phyloP scores from a whole-genome alignment of 768 basidiomycete species.

The Tricholoma matsutake region DNA sequence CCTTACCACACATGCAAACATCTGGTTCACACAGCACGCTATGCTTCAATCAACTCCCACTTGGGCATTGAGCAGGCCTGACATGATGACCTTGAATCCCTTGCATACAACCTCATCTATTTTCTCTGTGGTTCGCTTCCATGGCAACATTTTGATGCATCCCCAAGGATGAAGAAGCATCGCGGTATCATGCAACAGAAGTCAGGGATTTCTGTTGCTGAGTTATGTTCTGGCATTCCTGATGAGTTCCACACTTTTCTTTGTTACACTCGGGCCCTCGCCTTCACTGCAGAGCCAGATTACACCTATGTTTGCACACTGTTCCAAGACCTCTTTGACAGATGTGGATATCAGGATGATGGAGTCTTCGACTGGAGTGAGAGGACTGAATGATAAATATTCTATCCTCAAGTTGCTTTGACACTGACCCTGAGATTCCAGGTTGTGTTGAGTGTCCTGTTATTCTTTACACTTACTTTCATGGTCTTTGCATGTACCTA shows the following conservation, averaged over 20 bases:
- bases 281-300: not conserved
- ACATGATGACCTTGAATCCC: constrained; percentile 77
- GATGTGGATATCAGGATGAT: not conserved
- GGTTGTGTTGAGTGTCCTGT: too few species aligned
- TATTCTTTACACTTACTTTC: too few species aligned
- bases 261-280: not conserved
- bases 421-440: too few species aligned
- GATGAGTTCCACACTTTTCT: not conserved
- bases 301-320: not conserved
- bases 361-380: not conserved
- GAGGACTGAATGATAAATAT: not conserved
- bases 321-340: not conserved
- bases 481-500: too few species aligned
- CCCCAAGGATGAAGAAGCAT: constrained; percentile 2
- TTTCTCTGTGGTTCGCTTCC: constrained; percentile 80
- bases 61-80: constrained; percentile 80
- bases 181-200: not conserved
- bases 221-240: not conserved
- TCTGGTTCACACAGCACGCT: not conserved
- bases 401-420: too few species aligned
- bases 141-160: constrained; percentile 36
- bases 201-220: not conserved
- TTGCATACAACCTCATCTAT: constrained; percentile 88
- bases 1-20: not conserved
- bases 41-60: not conserved